These are phyloP conservation scores for Calonectria pseudoturangicola DNA, from an alignment of 2,329 filamentous ascomycete genomes.

Conservation along the genomic window DNA sequence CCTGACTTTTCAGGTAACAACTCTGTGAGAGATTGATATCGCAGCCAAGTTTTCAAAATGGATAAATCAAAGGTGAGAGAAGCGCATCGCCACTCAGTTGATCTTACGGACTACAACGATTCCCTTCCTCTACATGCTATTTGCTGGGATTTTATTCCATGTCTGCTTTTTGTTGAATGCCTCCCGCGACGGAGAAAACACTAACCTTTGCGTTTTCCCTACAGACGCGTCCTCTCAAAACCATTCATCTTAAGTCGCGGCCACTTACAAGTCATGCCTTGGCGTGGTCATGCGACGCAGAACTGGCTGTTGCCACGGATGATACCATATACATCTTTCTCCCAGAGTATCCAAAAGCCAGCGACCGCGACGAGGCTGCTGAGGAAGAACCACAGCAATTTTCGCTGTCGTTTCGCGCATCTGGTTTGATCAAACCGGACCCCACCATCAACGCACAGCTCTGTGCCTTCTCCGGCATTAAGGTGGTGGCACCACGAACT, in stretches of 20 bases:
- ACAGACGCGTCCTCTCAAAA: slow-evolving; percentile 68
- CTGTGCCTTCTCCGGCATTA: slow-evolving; percentile 62
- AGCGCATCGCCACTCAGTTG: not conserved
- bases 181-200: no score
- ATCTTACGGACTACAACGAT: not conserved
- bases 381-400: slow-evolving; percentile 59
- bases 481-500: slow-evolving; percentile 53
- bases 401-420: slow-evolving; percentile 58
- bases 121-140: not conserved
- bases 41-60: slow-evolving; percentile 42
- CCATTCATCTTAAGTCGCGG: slow-evolving; percentile 65
- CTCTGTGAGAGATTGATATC: slow-evolving; percentile 25
- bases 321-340: slow-evolving; percentile 72
- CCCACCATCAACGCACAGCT: slow-evolving; percentile 67
- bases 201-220: slow-evolving; percentile 24
- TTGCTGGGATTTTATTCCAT: not conserved
- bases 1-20: not conserved
- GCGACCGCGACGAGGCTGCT: slow-evolving; percentile 52
- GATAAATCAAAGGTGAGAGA: slow-evolving; percentile 54
- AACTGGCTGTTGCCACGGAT: slow-evolving; percentile 74
- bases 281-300: slow-evolving; percentile 74
- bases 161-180: not conserved
- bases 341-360: slow-evolving; percentile 63
- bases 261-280: slow-evolving; percentile 66
- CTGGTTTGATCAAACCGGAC: slow-evolving; percentile 61